Conservation (phyloP, 2,329 filamentous ascomycete genomes). For the Plectosphaerella plurivora region DNA sequence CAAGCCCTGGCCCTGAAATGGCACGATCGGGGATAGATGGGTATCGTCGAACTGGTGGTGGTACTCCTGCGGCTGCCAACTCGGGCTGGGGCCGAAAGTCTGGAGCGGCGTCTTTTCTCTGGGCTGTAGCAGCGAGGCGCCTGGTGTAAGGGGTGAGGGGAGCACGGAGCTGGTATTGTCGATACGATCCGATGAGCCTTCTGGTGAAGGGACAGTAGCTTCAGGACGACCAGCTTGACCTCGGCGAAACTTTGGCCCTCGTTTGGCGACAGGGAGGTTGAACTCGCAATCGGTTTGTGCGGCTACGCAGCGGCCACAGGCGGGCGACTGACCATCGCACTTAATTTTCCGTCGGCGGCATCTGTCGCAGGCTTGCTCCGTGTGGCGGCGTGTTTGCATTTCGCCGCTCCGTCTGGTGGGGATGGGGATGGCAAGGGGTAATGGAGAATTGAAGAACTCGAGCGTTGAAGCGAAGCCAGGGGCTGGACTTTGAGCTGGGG, state of each 20-base stretch:
- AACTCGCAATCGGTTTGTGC: not conserved
- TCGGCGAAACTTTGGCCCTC: not conserved
- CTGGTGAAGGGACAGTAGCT: too few relatives aligned
- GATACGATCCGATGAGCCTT: not conserved
- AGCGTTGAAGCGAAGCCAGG: too few relatives aligned
- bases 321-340: not conserved
- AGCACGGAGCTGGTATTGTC: not conserved
- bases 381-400: not conserved
- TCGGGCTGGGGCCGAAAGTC: not conserved
- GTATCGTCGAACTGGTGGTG: too few relatives aligned
- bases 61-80: too few relatives aligned
- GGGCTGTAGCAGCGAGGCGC: too few relatives aligned
- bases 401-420: slow-evolving; percentile 3
- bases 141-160: too few relatives aligned
- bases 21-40: too few relatives aligned
- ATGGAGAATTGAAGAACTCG: too few relatives aligned
- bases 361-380: slow-evolving; percentile 7
- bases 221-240: too few relatives aligned
- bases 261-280: not conserved
- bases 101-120: not conserved
- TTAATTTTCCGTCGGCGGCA: slow-evolving; percentile 10
- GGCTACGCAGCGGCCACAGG: not conserved
- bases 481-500: too few relatives aligned
- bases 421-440: too few relatives aligned
- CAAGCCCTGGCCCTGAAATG: too few relatives aligned